Conservation (phyloP, 768 basidiomycete genomes). For the Termitomyces sp. region DNA sequence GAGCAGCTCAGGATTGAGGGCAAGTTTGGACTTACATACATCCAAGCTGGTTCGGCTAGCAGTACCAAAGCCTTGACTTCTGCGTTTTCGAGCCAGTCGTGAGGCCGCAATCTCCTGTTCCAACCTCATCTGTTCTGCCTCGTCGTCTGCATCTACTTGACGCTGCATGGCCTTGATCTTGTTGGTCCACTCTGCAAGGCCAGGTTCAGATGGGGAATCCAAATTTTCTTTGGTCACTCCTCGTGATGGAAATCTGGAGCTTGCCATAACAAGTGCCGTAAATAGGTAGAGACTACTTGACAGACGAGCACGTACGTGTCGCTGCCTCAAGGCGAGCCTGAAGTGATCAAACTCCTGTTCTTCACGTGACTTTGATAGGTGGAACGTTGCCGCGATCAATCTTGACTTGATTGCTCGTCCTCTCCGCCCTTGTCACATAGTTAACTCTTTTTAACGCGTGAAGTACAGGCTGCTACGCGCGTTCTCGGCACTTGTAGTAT, state of each 20-base stretch:
- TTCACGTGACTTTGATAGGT: not conserved
- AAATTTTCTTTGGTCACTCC: slow-evolving; percentile 30
- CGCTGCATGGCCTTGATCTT: slow-evolving; percentile 77
- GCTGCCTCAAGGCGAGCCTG: not conserved
- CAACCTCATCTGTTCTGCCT: slow-evolving; percentile 67
- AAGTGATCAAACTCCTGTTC: not conserved
- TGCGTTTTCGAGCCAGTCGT: slow-evolving; percentile 41
- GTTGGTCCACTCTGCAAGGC: slow-evolving; percentile 77
- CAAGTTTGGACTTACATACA: slow-evolving; percentile 35
- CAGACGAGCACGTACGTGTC: not conserved
- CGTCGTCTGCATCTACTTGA: slow-evolving; percentile 78
- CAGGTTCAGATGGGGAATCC: slow-evolving; percentile 49
- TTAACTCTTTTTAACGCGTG: not conserved
- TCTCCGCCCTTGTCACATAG: too few relatives aligned
- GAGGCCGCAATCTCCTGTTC: slow-evolving; percentile 60
- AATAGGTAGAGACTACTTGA: not conserved
- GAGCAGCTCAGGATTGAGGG: not conserved
- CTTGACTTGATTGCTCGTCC: not conserved
- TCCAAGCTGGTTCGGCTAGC: slow-evolving; percentile 37
- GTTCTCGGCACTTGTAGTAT: not conserved
- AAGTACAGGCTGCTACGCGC: not conserved
- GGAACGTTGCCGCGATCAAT: not conserved
- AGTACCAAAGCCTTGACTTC: slow-evolving; percentile 39
- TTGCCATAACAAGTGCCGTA: slow-evolving; percentile 6
- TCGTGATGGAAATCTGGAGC: slow-evolving; percentile 1